Conservation (phyloP, 1,284 basidiomycete species). For the Porogramme epimiltina region DNA sequence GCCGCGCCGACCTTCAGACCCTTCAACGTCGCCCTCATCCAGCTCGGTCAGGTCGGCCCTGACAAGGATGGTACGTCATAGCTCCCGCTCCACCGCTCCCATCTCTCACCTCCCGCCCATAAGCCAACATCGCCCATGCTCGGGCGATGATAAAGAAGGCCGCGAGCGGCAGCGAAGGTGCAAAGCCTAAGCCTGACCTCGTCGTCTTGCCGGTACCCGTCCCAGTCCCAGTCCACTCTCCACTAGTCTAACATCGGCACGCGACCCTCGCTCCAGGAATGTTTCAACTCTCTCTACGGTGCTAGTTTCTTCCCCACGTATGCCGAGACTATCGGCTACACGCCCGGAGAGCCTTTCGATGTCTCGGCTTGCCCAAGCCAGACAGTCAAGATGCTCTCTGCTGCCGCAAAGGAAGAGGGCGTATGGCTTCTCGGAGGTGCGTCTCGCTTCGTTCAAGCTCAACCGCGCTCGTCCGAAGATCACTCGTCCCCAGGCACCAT, state of each 20-base stretch:
- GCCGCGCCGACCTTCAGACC: constrained; percentile 54
- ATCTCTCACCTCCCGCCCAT: constrained; percentile 11
- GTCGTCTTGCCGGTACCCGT: constrained; percentile 85
- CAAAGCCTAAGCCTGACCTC: constrained; percentile 66
- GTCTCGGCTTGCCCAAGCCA: constrained; percentile 65
- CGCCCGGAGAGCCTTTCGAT: constrained; percentile 58
- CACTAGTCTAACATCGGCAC: background rate
- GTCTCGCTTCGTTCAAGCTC: constrained; percentile 12
- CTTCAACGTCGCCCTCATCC: constrained; percentile 86
- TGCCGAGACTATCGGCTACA: constrained; percentile 78
- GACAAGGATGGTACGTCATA: constrained; percentile 54
- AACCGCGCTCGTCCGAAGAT: background rate
- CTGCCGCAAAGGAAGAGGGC: constrained; percentile 78
- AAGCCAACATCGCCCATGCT: constrained; percentile 79
- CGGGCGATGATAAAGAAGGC: constrained; percentile 78
- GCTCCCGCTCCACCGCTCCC: background rate
- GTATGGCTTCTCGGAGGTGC: constrained; percentile 92
- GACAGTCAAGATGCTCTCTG: constrained; percentile 82
- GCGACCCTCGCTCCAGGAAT: constrained; percentile 61
- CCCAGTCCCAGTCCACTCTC: background rate
- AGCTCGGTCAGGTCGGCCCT: constrained; percentile 71
- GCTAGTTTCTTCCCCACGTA: constrained; percentile 83
- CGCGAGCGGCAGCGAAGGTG: constrained; percentile 43
- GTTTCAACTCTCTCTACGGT: constrained; percentile 98
- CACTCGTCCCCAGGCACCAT: constrained; percentile 68